phyloP scores from a whole-genome alignment of 306 rosid genomes.

The Ormosia semicastrata region DNA sequence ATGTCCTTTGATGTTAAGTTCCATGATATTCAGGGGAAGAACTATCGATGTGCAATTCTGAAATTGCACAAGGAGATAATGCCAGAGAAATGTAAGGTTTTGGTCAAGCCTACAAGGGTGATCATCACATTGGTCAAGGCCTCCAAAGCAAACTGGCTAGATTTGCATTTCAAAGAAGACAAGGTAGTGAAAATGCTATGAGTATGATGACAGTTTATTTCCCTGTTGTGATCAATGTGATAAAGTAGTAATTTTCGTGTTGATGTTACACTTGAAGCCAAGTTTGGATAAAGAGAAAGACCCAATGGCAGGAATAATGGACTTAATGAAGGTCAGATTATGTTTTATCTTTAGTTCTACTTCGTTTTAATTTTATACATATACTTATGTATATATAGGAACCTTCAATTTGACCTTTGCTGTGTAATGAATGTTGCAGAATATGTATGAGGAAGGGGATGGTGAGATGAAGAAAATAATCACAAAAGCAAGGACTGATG shows the following conservation, averaged over 20 bases:
- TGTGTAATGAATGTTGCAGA: conserved; percentile 48
- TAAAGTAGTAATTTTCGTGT: neutral
- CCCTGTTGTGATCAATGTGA: neutral
- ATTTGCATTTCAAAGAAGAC: conserved; percentile 79
- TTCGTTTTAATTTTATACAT: neutral
- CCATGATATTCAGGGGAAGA: conserved; percentile 80
- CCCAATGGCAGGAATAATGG: conserved; percentile 97
- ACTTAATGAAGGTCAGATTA: conserved; percentile 81
- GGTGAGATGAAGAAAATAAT: conserved; percentile 89
- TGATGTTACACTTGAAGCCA: conserved; percentile 67
- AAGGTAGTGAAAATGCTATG: conserved; percentile 48
- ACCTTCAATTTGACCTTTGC: neutral
- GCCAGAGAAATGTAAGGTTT: conserved; percentile 77
- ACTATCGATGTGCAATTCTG: conserved; percentile 68
- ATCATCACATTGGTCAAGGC: conserved; percentile 71
- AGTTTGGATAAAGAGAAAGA: conserved; percentile 63
- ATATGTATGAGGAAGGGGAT: conserved; percentile 90
- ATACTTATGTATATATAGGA: neutral
- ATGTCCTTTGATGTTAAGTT: conserved; percentile 64
- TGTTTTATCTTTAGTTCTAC: neutral
- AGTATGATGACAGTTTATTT: neutral
- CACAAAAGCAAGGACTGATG: conserved; percentile 98
- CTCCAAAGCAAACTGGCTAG: conserved; percentile 84
- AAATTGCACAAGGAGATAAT: conserved; percentile 71
- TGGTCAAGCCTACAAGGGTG: conserved; percentile 78